Conservation (phyloP, 148 eudicot species). For the Rhododendron henanense region DNA sequence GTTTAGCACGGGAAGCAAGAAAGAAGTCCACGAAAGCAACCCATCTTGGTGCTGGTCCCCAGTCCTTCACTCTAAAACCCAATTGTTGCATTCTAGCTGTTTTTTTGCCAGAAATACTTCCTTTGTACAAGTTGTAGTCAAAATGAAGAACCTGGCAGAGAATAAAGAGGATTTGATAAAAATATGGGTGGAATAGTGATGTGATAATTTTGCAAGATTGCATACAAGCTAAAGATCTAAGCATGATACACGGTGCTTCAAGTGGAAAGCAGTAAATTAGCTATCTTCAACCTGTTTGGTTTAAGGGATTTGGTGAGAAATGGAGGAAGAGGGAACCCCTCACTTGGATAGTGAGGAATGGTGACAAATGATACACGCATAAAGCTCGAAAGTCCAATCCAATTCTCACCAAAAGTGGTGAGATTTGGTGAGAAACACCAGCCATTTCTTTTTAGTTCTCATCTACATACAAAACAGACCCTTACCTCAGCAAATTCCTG, state of each 20-base stretch:
- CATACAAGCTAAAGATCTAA: not conserved
- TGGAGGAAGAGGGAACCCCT: not conserved
- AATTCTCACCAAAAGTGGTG: not conserved
- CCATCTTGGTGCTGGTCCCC: conserved; percentile 99
- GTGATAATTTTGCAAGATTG: not conserved
- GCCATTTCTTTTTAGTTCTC: not conserved
- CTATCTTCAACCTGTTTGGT: not conserved
- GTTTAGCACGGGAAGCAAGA: conserved; percentile 77
- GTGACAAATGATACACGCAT: not conserved
- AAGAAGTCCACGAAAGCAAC: conserved; percentile 97
- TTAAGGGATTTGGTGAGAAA: not conserved
- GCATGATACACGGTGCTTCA: not conserved
- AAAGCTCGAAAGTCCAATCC: not conserved
- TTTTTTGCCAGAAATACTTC: conserved; percentile 43
- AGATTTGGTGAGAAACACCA: not conserved
- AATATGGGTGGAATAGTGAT: not conserved
- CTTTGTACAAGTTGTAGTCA: conserved; percentile 48
- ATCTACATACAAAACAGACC: not conserved
- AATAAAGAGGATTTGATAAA: not conserved
- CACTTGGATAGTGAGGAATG: not conserved
- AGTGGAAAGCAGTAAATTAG: not conserved
- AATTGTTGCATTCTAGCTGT: conserved; percentile 20
- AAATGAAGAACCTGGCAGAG: conserved; percentile 68
- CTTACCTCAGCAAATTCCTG: conserved; percentile 70
- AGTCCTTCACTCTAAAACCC: conserved; percentile 66